Base-by-base conservation (phyloP, 352 stramenopile species). In the Globisporangium paroecandrum region DNA sequence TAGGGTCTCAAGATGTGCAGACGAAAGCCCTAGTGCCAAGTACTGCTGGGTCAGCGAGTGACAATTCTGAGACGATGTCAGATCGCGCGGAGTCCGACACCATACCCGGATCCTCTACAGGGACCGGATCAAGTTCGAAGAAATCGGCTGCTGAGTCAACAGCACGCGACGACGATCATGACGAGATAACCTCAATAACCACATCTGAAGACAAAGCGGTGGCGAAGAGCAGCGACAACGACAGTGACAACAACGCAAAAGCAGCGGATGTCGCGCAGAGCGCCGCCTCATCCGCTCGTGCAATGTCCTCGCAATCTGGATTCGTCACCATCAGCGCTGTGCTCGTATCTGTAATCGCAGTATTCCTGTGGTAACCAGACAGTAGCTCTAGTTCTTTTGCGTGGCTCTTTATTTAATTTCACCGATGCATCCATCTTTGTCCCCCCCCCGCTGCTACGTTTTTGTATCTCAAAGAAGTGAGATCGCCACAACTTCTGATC, bases 261-360 rank as follows among this genome's bases (percentile, higher is more conserved):
- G 6, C 43, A 51, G 18, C 43, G 43, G 43, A n/a, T 5, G 43
- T 51, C 15, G 18, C 43, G 5, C 43, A 51, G 15, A 51, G 43
- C 6, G 15, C 8, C 6, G 54, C 27, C 9, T 27, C 5, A 15
- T 18, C 54, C 13, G 24, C 27, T 22, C 27, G 27, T 7, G 18
- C 27, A 9, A 25, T 15, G 27, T 25, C 54, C 7, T 38, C 58
- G 4, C 58, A 63, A 25, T n/a, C 36, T 3, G 36, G 12, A n/a
- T 43, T 63, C 58, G 53, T 63, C 36, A 54, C 58, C 3, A 24
- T 63, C 15, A 24, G 43, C 43, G 43, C 58, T 4, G 22, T 54
- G 22, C 36, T 63, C 12, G 58, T 38, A 9, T 63, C 58, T 24
- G 58, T 22, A 34, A 54, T 63, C 13, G 36, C 12, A 24, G 36